phyloP scores from a whole-genome alignment of 1,139 yeast genomes.

The Kurtzmaniella quercitrusa region DNA sequence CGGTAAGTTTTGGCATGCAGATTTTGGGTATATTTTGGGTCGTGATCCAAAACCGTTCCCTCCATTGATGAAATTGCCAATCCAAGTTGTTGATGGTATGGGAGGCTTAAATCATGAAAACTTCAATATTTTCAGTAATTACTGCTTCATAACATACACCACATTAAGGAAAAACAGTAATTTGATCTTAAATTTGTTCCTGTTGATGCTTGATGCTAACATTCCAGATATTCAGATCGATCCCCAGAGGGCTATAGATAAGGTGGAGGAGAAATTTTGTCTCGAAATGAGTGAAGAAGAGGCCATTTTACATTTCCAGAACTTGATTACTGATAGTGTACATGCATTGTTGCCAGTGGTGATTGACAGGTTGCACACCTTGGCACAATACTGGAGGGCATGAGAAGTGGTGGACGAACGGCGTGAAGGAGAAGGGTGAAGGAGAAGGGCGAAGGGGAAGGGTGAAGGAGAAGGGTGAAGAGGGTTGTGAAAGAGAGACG shows the following conservation, averaged over 20 bases:
- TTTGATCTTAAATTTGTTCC: slow-evolving; percentile 83
- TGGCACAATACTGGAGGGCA: slow-evolving; percentile 97
- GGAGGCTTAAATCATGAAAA: slow-evolving; percentile 88
- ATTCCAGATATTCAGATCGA: slow-evolving; percentile 83
- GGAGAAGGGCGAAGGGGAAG: too few relatives aligned
- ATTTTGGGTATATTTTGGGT: slow-evolving; percentile 93
- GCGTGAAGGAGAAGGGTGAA: too few relatives aligned
- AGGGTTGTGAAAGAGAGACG: too few relatives aligned
- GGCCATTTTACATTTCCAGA: slow-evolving; percentile 91
- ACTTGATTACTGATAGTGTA: slow-evolving; percentile 88
- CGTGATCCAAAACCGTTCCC: slow-evolving; percentile 98
- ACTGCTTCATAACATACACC: slow-evolving; percentile 92
- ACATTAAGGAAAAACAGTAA: slow-evolving; percentile 87
- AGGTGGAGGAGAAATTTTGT: slow-evolving; percentile 92
- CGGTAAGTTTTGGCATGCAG: slow-evolving; percentile 94
- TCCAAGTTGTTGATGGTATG: slow-evolving; percentile 96
- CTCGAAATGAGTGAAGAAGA: slow-evolving; percentile 92
- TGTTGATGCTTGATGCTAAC: slow-evolving; percentile 89
- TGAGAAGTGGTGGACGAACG: too few relatives aligned
- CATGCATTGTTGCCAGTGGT: slow-evolving; percentile 92
- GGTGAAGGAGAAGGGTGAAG: too few relatives aligned
- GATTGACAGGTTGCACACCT: slow-evolving; percentile 87
- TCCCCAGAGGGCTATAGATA: slow-evolving; percentile 73
- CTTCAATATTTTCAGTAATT: slow-evolving; percentile 80
- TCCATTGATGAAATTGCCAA: slow-evolving; percentile 95